Evolutionary conservation across 208 protist species (phyloP).

Genomic region (Leishmania amazonensis): DNA sequence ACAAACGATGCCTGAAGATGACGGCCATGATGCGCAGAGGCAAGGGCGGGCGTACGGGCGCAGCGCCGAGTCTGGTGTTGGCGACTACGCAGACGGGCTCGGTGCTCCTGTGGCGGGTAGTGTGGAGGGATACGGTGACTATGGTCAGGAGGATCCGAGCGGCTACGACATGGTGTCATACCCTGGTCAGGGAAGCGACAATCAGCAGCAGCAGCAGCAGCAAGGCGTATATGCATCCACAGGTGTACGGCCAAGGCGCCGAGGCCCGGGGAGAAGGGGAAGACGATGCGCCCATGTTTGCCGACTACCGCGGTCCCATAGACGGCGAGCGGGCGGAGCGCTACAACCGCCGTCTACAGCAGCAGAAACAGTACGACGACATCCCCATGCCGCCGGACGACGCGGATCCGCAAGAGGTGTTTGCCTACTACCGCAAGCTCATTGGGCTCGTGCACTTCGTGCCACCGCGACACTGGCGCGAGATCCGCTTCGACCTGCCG

Average conservation of each 20-base stretch:
- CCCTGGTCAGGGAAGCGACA: neutral
- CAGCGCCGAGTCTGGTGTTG: neutral
- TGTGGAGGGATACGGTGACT: neutral
- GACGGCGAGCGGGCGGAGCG: slow-evolving; percentile 25
- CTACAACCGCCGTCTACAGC: slow-evolving; percentile 12
- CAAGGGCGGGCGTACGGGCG: neutral
- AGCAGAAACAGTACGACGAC: slow-evolving; percentile 35
- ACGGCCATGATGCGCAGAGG: neutral
- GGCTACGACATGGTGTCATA: neutral
- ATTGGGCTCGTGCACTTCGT: slow-evolving; percentile 50
- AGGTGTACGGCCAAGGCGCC: neutral
- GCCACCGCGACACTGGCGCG: slow-evolving; percentile 69
- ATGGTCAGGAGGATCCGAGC: neutral
- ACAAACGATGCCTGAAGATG: slow-evolving; percentile 3
- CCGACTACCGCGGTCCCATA: slow-evolving; percentile 31
- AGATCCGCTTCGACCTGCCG: slow-evolving; percentile 77
- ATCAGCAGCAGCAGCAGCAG: neutral
- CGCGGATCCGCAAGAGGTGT: slow-evolving; percentile 31
- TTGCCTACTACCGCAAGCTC: slow-evolving; percentile 61
- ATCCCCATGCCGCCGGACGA: slow-evolving; percentile 16
- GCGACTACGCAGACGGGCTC: neutral
- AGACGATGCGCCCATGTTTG: slow-evolving; percentile 22
- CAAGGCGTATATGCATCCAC: neutral
- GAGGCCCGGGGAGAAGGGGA: slow-evolving; percentile 10
- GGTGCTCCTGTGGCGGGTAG: neutral